Base-by-base conservation (phyloP, 2,329 filamentous ascomycete genomes). In the Tolypocladium inflatum region DNA sequence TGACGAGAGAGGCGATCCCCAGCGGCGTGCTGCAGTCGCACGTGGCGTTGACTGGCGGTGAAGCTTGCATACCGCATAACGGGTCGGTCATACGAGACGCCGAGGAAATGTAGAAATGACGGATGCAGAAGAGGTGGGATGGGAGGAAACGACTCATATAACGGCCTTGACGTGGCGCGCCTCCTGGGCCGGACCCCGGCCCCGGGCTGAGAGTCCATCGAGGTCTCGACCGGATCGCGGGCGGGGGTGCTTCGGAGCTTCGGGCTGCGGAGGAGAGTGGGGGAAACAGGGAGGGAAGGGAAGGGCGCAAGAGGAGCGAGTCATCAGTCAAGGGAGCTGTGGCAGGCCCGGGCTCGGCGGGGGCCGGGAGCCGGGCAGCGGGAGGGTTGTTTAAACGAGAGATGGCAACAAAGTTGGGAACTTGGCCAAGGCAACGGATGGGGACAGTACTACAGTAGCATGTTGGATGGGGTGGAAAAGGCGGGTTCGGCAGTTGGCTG, bases 151-250 rank as follows among this genome's bases (percentile, higher is more conserved):
- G 39, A 21, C 15, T 30, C 39, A 42, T 55, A 55, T 55, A 43
- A 55, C 33, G 30, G 33, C 10, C 30, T 21, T 19, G 30, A 37
- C 11, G 48, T 52, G 48, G 58, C 60, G 45, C 30, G 55, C 52
- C 33, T 60, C 54, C 52, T 56, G 45, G 37, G 52, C 60, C 55
- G 60, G 51, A 58, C 57, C 61, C 62, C 59, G 55, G 56, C 56
- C 55, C 58, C 57, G 60, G 58, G 60, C 61, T 63, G 58, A 61
- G 61, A 60, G 66, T 67, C 66, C 52, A 67, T 65, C 43, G 59
- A 39, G 65, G 65, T 65, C 66, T 68, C 64, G 66, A 68, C 62
- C 66, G 61, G 59, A 58, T 58, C 48, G 52, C 58, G 39, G 56
- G 57, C 55, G 58, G 59, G 61, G 61, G 59, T 54, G 48, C 50